Conservation (phyloP, 495 filamentous ascomycete genomes). For the Cudoniella acicularis region DNA sequence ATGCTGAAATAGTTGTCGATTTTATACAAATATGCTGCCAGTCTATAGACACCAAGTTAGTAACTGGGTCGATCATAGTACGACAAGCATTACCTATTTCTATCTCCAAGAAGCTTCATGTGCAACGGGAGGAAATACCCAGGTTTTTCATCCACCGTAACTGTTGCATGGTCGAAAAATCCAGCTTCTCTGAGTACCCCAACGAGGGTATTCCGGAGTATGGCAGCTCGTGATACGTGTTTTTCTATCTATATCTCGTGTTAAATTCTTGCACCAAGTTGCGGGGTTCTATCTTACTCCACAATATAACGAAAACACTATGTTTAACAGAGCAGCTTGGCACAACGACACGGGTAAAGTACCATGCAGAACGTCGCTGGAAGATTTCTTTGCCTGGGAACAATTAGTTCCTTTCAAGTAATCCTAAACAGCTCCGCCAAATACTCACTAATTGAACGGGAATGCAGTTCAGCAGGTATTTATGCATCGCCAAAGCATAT, state of each 20-base stretch:
- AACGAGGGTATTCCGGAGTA: conserved; percentile 15
- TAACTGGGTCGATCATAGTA: neutral
- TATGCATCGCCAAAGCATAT: conserved; percentile 10
- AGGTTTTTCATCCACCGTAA: conserved; percentile 18
- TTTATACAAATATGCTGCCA: conserved; percentile 24
- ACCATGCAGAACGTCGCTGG: conserved; percentile 10
- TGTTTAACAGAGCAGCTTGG: conserved; percentile 16
- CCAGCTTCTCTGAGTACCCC: conserved; percentile 19
- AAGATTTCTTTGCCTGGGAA: conserved; percentile 8
- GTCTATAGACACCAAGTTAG: conserved; percentile 25
- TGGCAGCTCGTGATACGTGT: conserved; percentile 5
- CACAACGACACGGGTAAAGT: conserved; percentile 6
- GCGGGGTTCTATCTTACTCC: conserved; percentile 11
- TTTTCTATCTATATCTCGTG: conserved; percentile 8
- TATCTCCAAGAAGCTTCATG: conserved; percentile 4
- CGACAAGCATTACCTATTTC: conserved; percentile 14
- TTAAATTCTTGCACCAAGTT: neutral
- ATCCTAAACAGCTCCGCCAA: neutral
- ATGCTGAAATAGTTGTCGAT: conserved; percentile 27
- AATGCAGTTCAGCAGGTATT: conserved; percentile 4
- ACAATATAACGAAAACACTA: conserved; percentile 20
- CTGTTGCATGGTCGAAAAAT: conserved; percentile 18
- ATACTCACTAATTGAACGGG: conserved; percentile 5
- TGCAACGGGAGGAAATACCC: conserved; percentile 20
- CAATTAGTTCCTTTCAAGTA: neutral